Evolutionary conservation across 148 eudicot genomes (phyloP).

Genomic region (Nyssa sinensis): DNA sequence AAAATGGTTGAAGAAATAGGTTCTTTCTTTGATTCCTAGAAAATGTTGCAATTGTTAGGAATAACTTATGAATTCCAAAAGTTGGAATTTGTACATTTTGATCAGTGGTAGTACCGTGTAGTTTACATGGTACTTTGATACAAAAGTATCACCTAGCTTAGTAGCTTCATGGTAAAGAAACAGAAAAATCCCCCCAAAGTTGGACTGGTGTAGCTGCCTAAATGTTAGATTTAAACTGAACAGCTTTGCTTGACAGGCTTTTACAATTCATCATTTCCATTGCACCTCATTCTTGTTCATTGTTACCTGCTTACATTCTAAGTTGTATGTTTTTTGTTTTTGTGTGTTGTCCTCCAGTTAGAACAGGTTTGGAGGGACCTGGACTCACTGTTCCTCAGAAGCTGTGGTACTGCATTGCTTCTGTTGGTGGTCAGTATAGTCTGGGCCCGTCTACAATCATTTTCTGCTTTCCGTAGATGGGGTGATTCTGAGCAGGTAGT

Average conservation of each 20-base stretch:
- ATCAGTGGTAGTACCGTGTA: no score
- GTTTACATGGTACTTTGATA: not conserved
- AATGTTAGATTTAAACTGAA: not conserved
- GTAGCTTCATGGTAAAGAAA: not conserved
- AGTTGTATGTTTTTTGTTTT: not conserved
- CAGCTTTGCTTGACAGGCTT: not conserved
- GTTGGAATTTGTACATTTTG: constrained; percentile 1
- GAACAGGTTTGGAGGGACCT: constrained; percentile 95
- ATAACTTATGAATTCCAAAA: not conserved
- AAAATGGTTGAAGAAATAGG: not conserved
- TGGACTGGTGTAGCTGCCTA: not conserved
- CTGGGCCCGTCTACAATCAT: constrained; percentile 88
- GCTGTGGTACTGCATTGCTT: constrained; percentile 87
- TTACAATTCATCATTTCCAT: no score
- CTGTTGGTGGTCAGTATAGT: constrained; percentile 92
- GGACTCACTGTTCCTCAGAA: constrained; percentile 87
- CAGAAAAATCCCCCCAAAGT: not conserved
- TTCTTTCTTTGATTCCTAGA: not conserved
- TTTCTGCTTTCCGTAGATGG: constrained; percentile 98
- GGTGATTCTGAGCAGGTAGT: constrained; percentile 90
- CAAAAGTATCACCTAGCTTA: not conserved
- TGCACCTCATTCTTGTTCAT: not conserved
- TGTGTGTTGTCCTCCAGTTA: constrained; percentile 45
- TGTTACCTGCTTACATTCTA: not conserved
- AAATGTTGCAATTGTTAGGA: not conserved